Percentiles rank a stretch among this genome's conserved stretches.
Evolutionary conservation across 2,329 filamentous ascomycete genomes (phyloP).

Genomic region (Fusarium pseudoanthophilum): DNA sequence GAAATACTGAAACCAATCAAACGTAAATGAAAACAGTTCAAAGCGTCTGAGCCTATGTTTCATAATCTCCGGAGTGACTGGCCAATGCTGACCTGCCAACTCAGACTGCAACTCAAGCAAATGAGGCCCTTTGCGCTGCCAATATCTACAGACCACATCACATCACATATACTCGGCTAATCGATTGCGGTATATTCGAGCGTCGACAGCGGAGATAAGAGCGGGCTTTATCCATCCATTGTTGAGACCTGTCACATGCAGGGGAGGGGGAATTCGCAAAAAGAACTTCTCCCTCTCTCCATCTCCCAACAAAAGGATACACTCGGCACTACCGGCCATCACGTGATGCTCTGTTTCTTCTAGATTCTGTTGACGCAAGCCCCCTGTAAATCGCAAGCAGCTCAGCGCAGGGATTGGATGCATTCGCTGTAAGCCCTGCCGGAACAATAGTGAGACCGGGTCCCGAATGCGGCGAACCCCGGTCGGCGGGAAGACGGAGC

Average conservation of each 20-base stretch:
- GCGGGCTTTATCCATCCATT: slow-evolving; percentile 27
- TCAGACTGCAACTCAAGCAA: slow-evolving; percentile 17
- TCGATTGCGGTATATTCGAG: slow-evolving; percentile 6
- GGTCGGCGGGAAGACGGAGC: slow-evolving; percentile 35
- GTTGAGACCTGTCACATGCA: slow-evolving; percentile 37
- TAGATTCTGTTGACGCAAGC: slow-evolving; percentile 34
- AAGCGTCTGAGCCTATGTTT: slow-evolving; percentile 23
- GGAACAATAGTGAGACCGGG: background rate
- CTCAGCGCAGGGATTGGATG: slow-evolving; percentile 36
- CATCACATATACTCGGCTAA: slow-evolving; percentile 3
- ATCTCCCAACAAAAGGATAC: slow-evolving; percentile 33
- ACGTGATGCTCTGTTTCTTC: slow-evolving; percentile 24
- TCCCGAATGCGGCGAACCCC: slow-evolving; percentile 32
- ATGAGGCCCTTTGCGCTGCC: slow-evolving; percentile 5
- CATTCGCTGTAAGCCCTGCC: slow-evolving; percentile 9
- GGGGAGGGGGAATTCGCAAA: background rate
- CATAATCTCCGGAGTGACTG: slow-evolving; percentile 15
- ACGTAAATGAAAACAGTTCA: background rate
- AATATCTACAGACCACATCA: slow-evolving; percentile 3
- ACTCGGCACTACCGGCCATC: slow-evolving; percentile 29
- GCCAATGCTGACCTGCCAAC: slow-evolving; percentile 33
- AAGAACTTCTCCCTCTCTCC: background rate
- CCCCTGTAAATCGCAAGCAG: slow-evolving; percentile 15
- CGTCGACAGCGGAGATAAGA: slow-evolving; percentile 29
- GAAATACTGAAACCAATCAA: slow-evolving; percentile 21